A percentile compares a stretch with the other conserved stretches of the same genome.
These are phyloP conservation scores for Diddensiella santjacobensis DNA, from an alignment of 805 yeast species.

Conservation along the genomic window DNA sequence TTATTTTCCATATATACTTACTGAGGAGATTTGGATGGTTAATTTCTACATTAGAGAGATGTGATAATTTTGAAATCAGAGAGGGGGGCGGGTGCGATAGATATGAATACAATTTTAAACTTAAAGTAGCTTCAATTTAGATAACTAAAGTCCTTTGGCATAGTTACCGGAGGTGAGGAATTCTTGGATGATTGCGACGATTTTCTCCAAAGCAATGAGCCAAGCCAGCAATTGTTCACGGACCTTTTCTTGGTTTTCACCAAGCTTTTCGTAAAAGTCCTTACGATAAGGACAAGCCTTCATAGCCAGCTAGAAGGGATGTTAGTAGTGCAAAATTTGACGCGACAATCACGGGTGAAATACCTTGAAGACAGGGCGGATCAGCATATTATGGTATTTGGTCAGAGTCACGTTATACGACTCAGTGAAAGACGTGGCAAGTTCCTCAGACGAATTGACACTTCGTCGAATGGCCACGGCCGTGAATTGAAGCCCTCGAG, in stretches of 20 bases:
- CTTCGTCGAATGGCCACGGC: constrained; percentile 84
- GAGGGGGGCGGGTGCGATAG: too few relatives aligned
- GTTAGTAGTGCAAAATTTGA: not conserved
- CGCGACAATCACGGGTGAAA: not conserved
- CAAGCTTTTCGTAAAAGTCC: constrained; percentile 79
- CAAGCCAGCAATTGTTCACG: constrained; percentile 60
- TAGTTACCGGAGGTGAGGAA: constrained; percentile 78
- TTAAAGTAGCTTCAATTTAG: too few relatives aligned
- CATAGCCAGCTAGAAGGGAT: constrained; percentile 62
- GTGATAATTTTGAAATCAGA: too few relatives aligned
- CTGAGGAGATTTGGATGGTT: too few relatives aligned
- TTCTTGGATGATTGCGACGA: constrained; percentile 67
- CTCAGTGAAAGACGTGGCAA: constrained; percentile 73
- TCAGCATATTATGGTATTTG: constrained; percentile 74
- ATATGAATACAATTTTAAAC: too few relatives aligned
- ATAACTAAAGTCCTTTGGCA: constrained; percentile 72
- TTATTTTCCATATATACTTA: too few relatives aligned
- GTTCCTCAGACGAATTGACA: constrained; percentile 58
- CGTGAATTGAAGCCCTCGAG: constrained; percentile 81
- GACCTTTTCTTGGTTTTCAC: constrained; percentile 58
- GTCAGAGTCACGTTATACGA: constrained; percentile 79
- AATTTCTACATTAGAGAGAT: too few relatives aligned
- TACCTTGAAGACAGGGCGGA: constrained; percentile 75
- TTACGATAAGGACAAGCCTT: constrained; percentile 90
- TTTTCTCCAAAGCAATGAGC: constrained; percentile 71